Percentiles rank a stretch among this genome's conserved stretches.
These are phyloP conservation scores for Aspergillus incahuasiensis DNA, from an alignment of 495 filamentous ascomycete genomes.

Conservation along the genomic window DNA sequence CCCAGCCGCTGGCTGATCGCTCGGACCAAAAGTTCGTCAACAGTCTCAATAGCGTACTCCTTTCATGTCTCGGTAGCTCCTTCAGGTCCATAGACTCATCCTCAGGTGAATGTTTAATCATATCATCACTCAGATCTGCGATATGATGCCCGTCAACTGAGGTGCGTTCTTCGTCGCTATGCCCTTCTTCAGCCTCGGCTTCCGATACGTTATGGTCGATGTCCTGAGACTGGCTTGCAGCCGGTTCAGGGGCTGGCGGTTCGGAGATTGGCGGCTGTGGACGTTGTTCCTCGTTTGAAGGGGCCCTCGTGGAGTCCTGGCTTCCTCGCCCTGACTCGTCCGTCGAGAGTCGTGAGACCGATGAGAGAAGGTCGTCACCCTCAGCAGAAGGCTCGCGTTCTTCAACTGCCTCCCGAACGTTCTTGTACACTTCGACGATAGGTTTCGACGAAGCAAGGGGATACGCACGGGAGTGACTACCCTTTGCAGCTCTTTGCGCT, in stretches of 20 bases:
- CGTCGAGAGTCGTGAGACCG: slow-evolving; percentile 25
- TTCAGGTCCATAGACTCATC: slow-evolving; percentile 56
- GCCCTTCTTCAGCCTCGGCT: slow-evolving; percentile 56
- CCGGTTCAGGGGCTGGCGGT: slow-evolving; percentile 37
- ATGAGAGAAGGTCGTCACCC: slow-evolving; percentile 36
- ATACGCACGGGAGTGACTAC: slow-evolving; percentile 74
- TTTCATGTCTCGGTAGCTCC: slow-evolving; percentile 86
- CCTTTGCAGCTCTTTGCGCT: slow-evolving; percentile 74
- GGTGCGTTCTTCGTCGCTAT: slow-evolving; percentile 64
- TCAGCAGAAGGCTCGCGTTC: slow-evolving; percentile 75
- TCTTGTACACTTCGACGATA: slow-evolving; percentile 91
- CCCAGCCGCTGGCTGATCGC: slow-evolving; percentile 92
- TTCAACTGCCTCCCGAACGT: slow-evolving; percentile 87
- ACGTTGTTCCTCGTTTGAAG: slow-evolving; percentile 16
- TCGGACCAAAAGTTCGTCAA: slow-evolving; percentile 98
- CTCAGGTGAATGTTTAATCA: slow-evolving; percentile 53
- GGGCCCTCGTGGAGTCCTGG: slow-evolving; percentile 26
- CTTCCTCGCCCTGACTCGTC: slow-evolving; percentile 26
- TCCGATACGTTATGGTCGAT: slow-evolving; percentile 58
- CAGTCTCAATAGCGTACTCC: slow-evolving; percentile 88
- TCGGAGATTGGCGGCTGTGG: slow-evolving; percentile 20
- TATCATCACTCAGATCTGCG: slow-evolving; percentile 61
- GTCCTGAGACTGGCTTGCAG: slow-evolving; percentile 46
- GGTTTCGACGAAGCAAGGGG: slow-evolving; percentile 91
- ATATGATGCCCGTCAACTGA: slow-evolving; percentile 62